Conservation (phyloP, 805 yeast genomes). For the Priceomyces haplophilus region DNA sequence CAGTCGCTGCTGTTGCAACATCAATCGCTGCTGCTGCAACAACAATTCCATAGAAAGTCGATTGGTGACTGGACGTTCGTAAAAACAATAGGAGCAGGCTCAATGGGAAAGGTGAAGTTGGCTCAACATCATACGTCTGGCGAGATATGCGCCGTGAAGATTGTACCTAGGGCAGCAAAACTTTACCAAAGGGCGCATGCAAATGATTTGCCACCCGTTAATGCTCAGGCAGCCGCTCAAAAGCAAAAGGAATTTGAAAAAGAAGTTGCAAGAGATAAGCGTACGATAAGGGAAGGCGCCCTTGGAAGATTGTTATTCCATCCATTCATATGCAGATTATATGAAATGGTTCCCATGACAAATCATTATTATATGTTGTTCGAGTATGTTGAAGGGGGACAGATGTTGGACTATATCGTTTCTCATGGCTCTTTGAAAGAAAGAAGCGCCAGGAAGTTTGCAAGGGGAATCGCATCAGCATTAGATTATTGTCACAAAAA, state of each 20-base stretch:
- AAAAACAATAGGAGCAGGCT: conserved; percentile 95
- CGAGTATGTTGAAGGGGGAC: conserved; percentile 97
- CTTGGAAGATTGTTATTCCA: conserved; percentile 86
- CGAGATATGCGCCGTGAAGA: conserved; percentile 87
- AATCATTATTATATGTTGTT: conserved; percentile 95
- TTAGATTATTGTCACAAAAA: conserved; percentile 90
- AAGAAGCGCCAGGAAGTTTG: conserved; percentile 89
- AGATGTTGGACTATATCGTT: conserved; percentile 93
- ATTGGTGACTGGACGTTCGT: conserved; percentile 97
- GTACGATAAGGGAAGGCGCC: conserved; percentile 95
- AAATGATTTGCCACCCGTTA: conserved; percentile 62
- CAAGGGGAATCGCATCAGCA: conserved; percentile 92
- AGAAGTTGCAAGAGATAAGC: conserved; percentile 83
- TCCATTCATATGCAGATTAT: conserved; percentile 85
- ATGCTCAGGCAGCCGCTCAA: conserved; percentile 54
- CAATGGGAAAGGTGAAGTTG: conserved; percentile 97
- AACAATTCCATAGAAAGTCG: conserved; percentile 75
- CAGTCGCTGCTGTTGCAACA: conserved; percentile 3
- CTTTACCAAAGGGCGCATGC: conserved; percentile 70
- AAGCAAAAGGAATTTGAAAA: conserved; percentile 71
- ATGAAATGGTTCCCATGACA: conserved; percentile 94
- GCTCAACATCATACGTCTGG: conserved; percentile 81
- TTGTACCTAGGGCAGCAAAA: conserved; percentile 85
- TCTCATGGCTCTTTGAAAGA: conserved; percentile 94
- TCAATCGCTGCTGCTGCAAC: conserved; percentile 16